Evolutionary conservation across 140 eudicot species (phyloP), one percentile per base, ranked within the genome.

Genomic region (Senecio squalidus): DNA sequence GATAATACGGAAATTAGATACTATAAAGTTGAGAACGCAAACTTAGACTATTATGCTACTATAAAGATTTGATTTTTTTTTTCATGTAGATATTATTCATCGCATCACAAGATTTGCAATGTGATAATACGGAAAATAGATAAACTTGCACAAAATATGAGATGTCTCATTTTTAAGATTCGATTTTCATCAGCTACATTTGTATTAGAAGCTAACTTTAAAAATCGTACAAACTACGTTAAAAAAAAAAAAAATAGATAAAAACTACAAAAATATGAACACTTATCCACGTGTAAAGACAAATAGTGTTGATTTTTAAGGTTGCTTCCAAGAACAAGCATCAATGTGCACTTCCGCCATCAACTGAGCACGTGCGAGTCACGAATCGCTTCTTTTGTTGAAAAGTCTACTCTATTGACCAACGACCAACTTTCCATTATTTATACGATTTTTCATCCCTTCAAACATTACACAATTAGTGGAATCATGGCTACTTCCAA

Each of bases 401-500:
- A 65, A 62, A 57, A 48, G 45, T 54, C 76, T 41, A 52, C 70
- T 41, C 41, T 44, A 0, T 72, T 64, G 77, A 72, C 72, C 71
- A 45, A 24, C 30, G 71, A 71, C 71, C 62, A 56, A 55, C 61
- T 36, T 72, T 71, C 34, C 16, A 36, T 46, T 72, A 72, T 72
- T 33, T 55, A 72, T 46, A 74, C 57, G 17, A 45, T 16, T 13
- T 61, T 39, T 15, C 20, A 39, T 62, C 47, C 58, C 9, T 16
- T 51, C 43, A 26, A 22, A 63, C 54, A 20, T 57, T 62, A 63
- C 68, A 72, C 31, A 45, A 44, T 30, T 17, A 23, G 18, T 50
- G 7, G 14, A 55, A 47, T 62, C 77, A 73, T 73, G 78, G 66
- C 78, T 39, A 66, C 57, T 29, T 58, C 77, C n/a, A 64, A 29